Evolutionary conservation across 2,329 filamentous ascomycete genomes (phyloP), one percentile per base, ranked within the genome.

Genomic region (Phialophora expanda): DNA sequence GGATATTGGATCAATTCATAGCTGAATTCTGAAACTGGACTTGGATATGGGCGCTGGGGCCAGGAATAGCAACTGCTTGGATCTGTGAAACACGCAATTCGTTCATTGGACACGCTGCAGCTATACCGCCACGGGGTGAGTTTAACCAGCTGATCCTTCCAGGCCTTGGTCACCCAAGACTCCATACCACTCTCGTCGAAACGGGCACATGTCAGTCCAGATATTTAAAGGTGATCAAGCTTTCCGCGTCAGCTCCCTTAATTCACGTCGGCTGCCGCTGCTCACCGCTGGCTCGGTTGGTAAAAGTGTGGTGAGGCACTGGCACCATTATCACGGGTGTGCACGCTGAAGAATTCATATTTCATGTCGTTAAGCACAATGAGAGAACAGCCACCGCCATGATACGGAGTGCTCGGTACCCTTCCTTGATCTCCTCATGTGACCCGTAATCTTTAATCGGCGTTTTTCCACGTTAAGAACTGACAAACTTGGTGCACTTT

Each of bases 21-120:
- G 56, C 56, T 61, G 64, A 46, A 41, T 53, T 53, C 58, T 66
- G 64, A 66, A 62, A 66, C 64, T 32, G 58, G 48, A 62, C 46
- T 62, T 54, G 64, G 54, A 58, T 26, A 51, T 63, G 38, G 9
- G 44, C 24, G 38, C n/a, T 28, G 53, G 61, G 54, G 54, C 61
- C 61, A 63, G 54, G 61, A 63, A 63, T 63, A 63, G 60, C 26
- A 62, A 51, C 50, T 22, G 8, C 60, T 53, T 30, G 32, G 22
- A 26, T 32, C 12, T 34, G 24, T 62, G 60, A 62, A 55, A 62
- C 60, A 41, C 9, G 48, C 48, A 53, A 53, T 53, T 12, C 38
- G 38, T n/a, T 54, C 26, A 38, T 61, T 61, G 44, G 51, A 24
- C 59, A 22, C 32, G 22, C 32, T 22, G 20, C 20, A 30, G 44